Percentiles rank a stretch among this genome's conserved stretches.
These are phyloP conservation scores for Hericium alpestre DNA, from an alignment of 768 basidiomycete species.

Conservation along the genomic window DNA sequence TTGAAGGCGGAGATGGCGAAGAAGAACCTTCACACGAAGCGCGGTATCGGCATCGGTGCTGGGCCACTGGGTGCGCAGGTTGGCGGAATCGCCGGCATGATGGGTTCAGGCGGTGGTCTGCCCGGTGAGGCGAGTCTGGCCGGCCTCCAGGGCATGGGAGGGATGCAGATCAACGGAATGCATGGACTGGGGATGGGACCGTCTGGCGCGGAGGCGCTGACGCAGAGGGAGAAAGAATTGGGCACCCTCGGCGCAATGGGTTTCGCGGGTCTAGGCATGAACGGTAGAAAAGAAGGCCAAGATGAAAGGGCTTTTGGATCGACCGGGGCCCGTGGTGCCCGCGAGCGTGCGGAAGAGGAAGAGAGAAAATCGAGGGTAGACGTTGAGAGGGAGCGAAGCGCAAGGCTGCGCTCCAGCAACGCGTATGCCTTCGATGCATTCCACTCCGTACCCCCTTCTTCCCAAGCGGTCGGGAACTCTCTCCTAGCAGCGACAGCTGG, in stretches of 20 bases:
- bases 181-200: constrained; percentile 1
- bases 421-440: constrained; percentile 67
- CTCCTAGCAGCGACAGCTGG: constrained; percentile 19
- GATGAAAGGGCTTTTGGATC: constrained; percentile 31
- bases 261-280: constrained; percentile 22
- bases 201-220: constrained; percentile 21
- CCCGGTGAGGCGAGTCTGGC: constrained; percentile 12
- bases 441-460: constrained; percentile 46
- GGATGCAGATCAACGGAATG: constrained; percentile 7
- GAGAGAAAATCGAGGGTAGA: constrained; percentile 43
- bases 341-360: constrained; percentile 57
- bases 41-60: constrained; percentile 51
- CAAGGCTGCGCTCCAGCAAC: constrained; percentile 30
- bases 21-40: constrained; percentile 96
- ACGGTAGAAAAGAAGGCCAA: constrained; percentile 27
- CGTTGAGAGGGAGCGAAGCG: constrained; percentile 26
- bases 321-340: constrained; percentile 35
- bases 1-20: constrained; percentile 99
- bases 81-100: constrained; percentile 7
- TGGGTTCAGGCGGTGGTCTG: constrained; percentile 11
- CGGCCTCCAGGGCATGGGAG: constrained; percentile 19
- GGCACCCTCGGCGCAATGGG: constrained; percentile 38
- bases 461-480: constrained; percentile 22
- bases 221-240: constrained; percentile 37
- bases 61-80: constrained; percentile 11